Conservation (phyloP, 2,329 filamentous ascomycete genomes). For the Cercospora canescens region DNA sequence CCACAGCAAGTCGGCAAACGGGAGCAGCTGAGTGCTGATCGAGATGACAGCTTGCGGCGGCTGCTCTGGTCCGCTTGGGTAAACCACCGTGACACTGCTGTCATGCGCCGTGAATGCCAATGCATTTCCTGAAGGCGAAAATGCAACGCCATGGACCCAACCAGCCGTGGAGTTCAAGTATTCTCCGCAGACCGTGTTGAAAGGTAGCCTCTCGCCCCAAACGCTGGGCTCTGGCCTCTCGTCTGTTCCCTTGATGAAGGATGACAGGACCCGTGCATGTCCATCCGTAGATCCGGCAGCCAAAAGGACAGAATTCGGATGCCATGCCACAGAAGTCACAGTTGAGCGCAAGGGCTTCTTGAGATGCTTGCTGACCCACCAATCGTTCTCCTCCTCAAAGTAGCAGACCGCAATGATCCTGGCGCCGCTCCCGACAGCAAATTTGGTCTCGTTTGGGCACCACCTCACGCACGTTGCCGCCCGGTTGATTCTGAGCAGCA, state of each 20-base stretch:
- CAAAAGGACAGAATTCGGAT: slow-evolving; percentile 93
- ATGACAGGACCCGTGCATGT: slow-evolving; percentile 90
- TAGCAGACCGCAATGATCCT: slow-evolving; percentile 96
- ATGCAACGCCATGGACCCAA: slow-evolving; percentile 92
- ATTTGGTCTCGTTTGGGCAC: slow-evolving; percentile 96
- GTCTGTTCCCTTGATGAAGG: slow-evolving; percentile 95
- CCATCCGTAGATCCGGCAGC: slow-evolving; percentile 97
- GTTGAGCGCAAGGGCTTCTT: slow-evolving; percentile 99
- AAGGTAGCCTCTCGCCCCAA: slow-evolving; percentile 94
- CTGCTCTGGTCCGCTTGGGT: slow-evolving; percentile 87
- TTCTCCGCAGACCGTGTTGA: slow-evolving; percentile 98
- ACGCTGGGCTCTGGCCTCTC: slow-evolving; percentile 78
- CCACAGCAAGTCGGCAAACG: slow-evolving; percentile 93
- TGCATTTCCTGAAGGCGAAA: slow-evolving; percentile 90
- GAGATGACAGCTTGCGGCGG: slow-evolving; percentile 87
- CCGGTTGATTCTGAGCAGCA: slow-evolving; percentile 93
- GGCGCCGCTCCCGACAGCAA: slow-evolving; percentile 94
- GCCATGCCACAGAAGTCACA: slow-evolving; percentile 92
- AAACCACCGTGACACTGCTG: slow-evolving; percentile 94
- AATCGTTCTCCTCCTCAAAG: slow-evolving; percentile 99
- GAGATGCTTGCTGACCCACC: slow-evolving; percentile 99
- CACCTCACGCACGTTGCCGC: slow-evolving; percentile 96
- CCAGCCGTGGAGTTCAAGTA: slow-evolving; percentile 94
- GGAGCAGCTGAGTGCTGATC: slow-evolving; percentile 84
- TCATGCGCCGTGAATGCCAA: slow-evolving; percentile 94